Conservation (phyloP, 2,329 filamentous ascomycete genomes). For the Epichloe gansuensis region DNA sequence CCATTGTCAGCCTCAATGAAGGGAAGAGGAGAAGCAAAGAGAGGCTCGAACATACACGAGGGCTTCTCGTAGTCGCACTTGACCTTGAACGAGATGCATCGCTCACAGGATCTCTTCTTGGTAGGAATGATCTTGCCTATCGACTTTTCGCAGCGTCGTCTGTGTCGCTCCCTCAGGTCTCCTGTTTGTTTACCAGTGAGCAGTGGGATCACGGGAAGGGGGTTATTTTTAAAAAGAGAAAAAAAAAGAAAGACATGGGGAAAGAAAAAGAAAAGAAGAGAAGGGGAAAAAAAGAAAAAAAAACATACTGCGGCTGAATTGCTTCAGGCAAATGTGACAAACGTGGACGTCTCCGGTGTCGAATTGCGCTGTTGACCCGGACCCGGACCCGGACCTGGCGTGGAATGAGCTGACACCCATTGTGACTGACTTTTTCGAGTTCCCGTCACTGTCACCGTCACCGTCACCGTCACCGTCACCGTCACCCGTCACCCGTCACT, state of each 20-base stretch:
- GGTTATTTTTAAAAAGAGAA: too few species aligned
- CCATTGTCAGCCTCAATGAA: background rate
- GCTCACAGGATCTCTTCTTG: constrained; percentile 8
- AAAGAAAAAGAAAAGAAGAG: background rate
- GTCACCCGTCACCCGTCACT: too few species aligned
- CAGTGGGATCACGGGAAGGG: too few species aligned
- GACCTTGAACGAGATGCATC: constrained; percentile 8
- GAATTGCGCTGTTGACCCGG: constrained; percentile 2
- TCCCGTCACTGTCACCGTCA: too few species aligned
- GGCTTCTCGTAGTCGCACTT: constrained; percentile 8
- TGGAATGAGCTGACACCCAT: constrained; percentile 4
- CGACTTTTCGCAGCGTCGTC: constrained; percentile 7
- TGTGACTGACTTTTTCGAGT: too few species aligned
- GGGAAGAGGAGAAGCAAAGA: background rate
- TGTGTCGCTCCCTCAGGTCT: constrained; percentile 6
- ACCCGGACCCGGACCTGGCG: constrained; percentile 2
- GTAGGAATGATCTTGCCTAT: constrained; percentile 8
- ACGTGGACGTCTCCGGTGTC: constrained; percentile 5
- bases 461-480: too few species aligned
- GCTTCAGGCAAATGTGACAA: constrained; percentile 8
- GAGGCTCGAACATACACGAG: constrained; percentile 5
- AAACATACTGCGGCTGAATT: constrained; percentile 6
- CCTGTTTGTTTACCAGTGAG: too few species aligned
- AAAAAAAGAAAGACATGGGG: too few species aligned
- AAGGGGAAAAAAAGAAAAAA: background rate